These are phyloP conservation scores for Metschnikowia henanensis DNA, from an alignment of 805 yeast genomes.

Conservation along the genomic window DNA sequence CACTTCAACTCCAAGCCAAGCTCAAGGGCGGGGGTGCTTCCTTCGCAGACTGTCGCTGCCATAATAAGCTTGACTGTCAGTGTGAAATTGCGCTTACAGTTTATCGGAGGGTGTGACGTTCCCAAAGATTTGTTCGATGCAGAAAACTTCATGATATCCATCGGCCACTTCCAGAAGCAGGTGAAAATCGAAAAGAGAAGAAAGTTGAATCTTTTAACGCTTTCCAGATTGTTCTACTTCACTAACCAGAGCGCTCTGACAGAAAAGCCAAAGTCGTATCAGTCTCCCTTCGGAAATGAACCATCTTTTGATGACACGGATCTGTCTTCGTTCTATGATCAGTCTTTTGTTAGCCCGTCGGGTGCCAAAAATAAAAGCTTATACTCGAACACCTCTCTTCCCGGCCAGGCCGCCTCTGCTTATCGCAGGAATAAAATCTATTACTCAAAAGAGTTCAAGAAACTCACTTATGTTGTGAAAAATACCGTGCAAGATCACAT, in stretches of 20 bases:
- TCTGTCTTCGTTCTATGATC: slow-evolving; percentile 1
- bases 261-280: slow-evolving; percentile 19
- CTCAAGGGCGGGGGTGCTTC: slow-evolving; percentile 54
- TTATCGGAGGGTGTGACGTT: slow-evolving; percentile 43
- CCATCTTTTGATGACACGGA: slow-evolving; percentile 12
- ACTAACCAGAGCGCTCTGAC: slow-evolving; percentile 35
- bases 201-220: slow-evolving; percentile 57
- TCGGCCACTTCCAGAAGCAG: slow-evolving; percentile 79
- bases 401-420: slow-evolving; percentile 17
- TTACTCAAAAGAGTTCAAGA: slow-evolving; percentile 44
- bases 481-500: slow-evolving; percentile 67
- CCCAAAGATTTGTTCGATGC: slow-evolving; percentile 86
- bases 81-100: slow-evolving; percentile 58
- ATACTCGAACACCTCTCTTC: slow-evolving; percentile 2
- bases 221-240: slow-evolving; percentile 33
- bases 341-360: slow-evolving; percentile 1
- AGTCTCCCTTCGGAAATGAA: slow-evolving; percentile 14
- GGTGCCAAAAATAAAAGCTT: neutral
- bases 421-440: slow-evolving; percentile 29
- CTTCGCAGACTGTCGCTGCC: slow-evolving; percentile 73
- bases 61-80: slow-evolving; percentile 75
- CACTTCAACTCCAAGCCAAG: slow-evolving; percentile 42
- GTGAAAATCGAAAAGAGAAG: slow-evolving; percentile 50
- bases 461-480: slow-evolving; percentile 66
- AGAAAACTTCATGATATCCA: slow-evolving; percentile 62